phyloP scores from a whole-genome alignment of 805 yeast species.

The Metschnikowia henanensis region DNA sequence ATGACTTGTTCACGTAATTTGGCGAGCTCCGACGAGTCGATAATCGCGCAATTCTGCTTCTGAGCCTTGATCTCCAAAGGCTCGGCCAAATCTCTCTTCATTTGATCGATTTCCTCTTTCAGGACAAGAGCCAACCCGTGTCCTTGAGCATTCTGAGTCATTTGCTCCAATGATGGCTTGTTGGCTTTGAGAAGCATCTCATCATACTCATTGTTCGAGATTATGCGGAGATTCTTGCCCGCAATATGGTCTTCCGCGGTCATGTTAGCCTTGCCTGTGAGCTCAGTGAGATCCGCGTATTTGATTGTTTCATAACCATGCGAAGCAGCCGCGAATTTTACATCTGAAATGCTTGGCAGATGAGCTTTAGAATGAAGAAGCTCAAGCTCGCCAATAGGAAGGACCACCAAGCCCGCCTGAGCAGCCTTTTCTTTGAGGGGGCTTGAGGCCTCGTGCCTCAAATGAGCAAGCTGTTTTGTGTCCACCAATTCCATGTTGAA shows the following conservation, averaged over 20 bases:
- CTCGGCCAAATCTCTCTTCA: slow-evolving; percentile 13
- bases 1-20: slow-evolving; percentile 2
- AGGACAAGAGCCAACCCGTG: slow-evolving; percentile 31
- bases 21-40: slow-evolving; percentile 6
- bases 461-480: slow-evolving; percentile 11
- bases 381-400: slow-evolving; percentile 16
- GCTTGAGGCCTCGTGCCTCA: slow-evolving; percentile 15
- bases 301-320: slow-evolving; percentile 10
- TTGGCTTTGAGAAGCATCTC: slow-evolving; percentile 19
- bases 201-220: slow-evolving; percentile 22
- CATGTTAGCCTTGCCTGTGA: slow-evolving; percentile 11
- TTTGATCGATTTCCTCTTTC: slow-evolving; percentile 22
- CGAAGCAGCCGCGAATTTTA: slow-evolving; percentile 11
- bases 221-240: slow-evolving; percentile 10
- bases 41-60: slow-evolving; percentile 3
- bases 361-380: slow-evolving; percentile 9
- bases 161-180: slow-evolving; percentile 28
- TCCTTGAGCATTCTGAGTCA: slow-evolving; percentile 24
- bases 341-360: slow-evolving; percentile 11
- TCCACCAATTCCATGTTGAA: slow-evolving; percentile 11
- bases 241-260: slow-evolving; percentile 17
- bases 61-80: slow-evolving; percentile 11
- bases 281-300: slow-evolving; percentile 4
- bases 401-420: slow-evolving; percentile 14
- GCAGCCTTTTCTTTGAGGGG: slow-evolving; percentile 20